Evolutionary conservation across 1,139 yeast species (phyloP), one percentile per base, ranked within the genome.

Genomic region (Hyphopichia pseudoburtonii): DNA sequence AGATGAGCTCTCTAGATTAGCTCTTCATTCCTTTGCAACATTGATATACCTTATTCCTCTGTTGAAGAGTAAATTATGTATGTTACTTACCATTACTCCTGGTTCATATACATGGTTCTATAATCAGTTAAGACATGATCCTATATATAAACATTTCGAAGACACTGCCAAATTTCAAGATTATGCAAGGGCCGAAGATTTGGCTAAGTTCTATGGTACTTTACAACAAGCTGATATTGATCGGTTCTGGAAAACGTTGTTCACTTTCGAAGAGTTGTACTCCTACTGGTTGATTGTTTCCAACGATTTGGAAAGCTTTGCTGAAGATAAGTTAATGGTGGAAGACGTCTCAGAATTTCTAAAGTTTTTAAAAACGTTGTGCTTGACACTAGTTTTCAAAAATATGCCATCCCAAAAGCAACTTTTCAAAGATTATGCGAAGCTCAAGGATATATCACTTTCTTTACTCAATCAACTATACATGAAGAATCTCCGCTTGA

Each of bases 381-480:
- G 82, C 18, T 72, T 82, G 36, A 63, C 77, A 4, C 55, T 76
- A 26, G 66, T 85, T 11, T 76, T 86, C 68, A 63, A 68, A 36
- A 37, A 41, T 5, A 9, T n/a, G n/a, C n/a, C 9, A 5, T 16
- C 21, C n/a, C 40, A 42, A 17, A 25, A 35, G 21, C 14, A 37
- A 2, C 42, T 47, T 10, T 45, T 42, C 30, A 42, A 38, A 9
- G 56, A 55, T 17, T 52, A 51, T 37, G 51, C 47, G 2, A 54
- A 57, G 5, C 48, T 76, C 24, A 62, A 69, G 32, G 53, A 54
- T 6, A 56, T 66, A 1, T 66, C 85, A 0, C 56, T 82, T 15
- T 62, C 73, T 9, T 70, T 87, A 11, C 58, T 87, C 39, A 78
- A 82, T 38, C 92, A 86, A 52, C 58, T 89, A 1, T 83, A 87